phyloP scores from a whole-genome alignment of 1,284 basidiomycete species.

The Malassezia dermatis region DNA sequence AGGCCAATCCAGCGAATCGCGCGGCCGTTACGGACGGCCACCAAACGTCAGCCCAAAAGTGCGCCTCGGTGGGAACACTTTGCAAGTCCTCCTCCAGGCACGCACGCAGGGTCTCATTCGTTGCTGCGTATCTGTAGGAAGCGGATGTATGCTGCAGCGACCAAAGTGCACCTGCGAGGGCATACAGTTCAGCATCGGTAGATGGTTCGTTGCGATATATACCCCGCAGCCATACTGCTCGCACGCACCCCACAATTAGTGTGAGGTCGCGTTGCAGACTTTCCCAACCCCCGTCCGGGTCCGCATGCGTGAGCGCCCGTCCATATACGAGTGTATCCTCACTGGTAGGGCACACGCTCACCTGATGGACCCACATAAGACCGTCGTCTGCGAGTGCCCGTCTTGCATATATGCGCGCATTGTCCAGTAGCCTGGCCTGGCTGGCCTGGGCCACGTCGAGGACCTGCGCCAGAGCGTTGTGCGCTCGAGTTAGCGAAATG shows the following conservation, averaged over 20 bases:
- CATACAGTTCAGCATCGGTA: not conserved
- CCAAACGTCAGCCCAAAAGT: not conserved
- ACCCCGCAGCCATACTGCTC: not conserved
- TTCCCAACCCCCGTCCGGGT: conserved; percentile 11
- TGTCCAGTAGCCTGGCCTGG: not conserved
- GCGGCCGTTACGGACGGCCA: not conserved
- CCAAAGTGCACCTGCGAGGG: conserved; percentile 4
- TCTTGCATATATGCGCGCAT: conserved; percentile 15
- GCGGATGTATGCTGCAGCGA: not conserved
- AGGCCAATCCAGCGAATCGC: not conserved
- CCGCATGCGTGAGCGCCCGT: conserved; percentile 6
- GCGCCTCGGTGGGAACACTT: not conserved
- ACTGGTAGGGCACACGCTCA: not conserved
- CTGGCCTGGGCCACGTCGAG: not conserved
- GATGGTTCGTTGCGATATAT: not conserved
- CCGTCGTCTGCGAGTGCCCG: conserved; percentile 14
- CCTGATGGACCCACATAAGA: conserved; percentile 7
- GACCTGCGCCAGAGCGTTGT: not conserved
- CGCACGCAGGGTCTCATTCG: not conserved
- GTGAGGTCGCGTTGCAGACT: conserved; percentile 3
- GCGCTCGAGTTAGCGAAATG: conserved; percentile 3
- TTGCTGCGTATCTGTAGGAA: not conserved
- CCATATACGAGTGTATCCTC: conserved; percentile 1
- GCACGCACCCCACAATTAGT: conserved; percentile 1
- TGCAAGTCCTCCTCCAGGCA: not conserved